phyloP scores from a whole-genome alignment of 2,329 filamentous ascomycete species.

The Trichoderma sp. region DNA sequence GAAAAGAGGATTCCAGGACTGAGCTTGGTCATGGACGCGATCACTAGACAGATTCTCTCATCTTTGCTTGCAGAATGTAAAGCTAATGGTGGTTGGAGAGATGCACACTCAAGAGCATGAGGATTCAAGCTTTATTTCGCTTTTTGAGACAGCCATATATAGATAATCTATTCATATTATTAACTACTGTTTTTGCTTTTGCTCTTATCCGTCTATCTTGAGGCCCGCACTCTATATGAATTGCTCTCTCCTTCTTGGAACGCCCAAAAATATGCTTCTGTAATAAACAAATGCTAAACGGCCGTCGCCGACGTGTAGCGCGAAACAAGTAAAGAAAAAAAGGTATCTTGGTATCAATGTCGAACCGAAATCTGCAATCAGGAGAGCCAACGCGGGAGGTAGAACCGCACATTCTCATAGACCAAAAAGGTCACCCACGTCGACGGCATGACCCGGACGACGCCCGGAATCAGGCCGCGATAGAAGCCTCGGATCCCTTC shows the following conservation, averaged over 20 bases:
- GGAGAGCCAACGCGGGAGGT: constrained; percentile 54
- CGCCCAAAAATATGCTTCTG: constrained; percentile 7
- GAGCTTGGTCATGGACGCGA: not conserved
- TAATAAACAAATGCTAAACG: not conserved
- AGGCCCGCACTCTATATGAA: constrained; percentile 1
- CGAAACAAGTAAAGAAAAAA: not conserved
- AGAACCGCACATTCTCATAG: constrained; percentile 88
- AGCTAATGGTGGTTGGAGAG: not conserved
- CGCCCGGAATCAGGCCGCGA: constrained; percentile 82
- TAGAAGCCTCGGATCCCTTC: constrained; percentile 88
- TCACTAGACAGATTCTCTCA: not conserved
- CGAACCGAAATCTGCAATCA: not conserved
- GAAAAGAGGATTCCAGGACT: not conserved
- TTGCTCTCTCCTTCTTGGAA: not conserved
- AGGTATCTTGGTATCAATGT: not conserved
- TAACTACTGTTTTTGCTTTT: not conserved
- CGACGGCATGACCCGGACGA: constrained; percentile 88
- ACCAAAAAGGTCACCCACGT: constrained; percentile 97
- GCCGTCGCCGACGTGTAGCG: not conserved
- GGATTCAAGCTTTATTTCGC: not conserved
- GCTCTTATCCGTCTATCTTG: not conserved
- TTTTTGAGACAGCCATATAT: not conserved
- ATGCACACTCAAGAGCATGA: not conserved
- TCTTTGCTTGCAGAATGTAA: not conserved
- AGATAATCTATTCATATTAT: not conserved